A percentile compares a stretch with the other conserved stretches of the same genome.
These are phyloP conservation scores for Rhodotorula sp. DNA, from an alignment of 1,284 basidiomycete species.

Conservation along the genomic window DNA sequence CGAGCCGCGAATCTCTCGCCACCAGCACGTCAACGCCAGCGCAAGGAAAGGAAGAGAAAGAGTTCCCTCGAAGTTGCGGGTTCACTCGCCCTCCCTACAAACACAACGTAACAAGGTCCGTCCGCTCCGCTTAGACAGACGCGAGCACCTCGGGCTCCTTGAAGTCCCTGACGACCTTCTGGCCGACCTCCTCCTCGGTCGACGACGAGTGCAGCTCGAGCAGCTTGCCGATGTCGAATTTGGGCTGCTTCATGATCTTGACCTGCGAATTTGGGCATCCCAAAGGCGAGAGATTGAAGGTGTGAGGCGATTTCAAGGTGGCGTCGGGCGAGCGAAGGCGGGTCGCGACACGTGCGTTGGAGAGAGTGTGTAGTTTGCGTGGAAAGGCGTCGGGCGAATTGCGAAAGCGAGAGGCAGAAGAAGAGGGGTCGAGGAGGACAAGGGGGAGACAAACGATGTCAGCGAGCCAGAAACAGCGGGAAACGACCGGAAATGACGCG, in stretches of 20 bases:
- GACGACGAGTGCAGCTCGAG: constrained; percentile 89
- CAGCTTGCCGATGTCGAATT: constrained; percentile 11
- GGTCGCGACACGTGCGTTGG: too few species aligned
- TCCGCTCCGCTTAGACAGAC: constrained; percentile 12
- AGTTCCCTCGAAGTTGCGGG: too few species aligned
- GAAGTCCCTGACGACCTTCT: constrained; percentile 41
- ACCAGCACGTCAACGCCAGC: too few species aligned
- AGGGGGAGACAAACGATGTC: not conserved
- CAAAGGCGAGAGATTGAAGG: not conserved
- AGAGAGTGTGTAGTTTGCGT: not conserved
- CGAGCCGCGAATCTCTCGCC: too few species aligned
- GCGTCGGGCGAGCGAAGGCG: not conserved
- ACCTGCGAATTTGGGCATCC: not conserved
- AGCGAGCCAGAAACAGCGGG: not conserved
- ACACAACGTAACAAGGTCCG: too few species aligned
- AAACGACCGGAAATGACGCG: constrained; percentile 51
- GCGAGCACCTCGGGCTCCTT: constrained; percentile 17
- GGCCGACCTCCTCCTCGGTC: constrained; percentile 39
- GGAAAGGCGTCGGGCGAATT: not conserved
- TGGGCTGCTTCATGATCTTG: constrained; percentile 13
- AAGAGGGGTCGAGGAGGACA: not conserved
- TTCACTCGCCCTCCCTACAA: too few species aligned
- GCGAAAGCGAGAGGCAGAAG: not conserved
- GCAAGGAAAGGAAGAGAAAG: too few species aligned
- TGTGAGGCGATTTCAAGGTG: not conserved